phyloP scores from a whole-genome alignment of 176 grass and related monocot genomes.

The Avena insularis region DNA sequence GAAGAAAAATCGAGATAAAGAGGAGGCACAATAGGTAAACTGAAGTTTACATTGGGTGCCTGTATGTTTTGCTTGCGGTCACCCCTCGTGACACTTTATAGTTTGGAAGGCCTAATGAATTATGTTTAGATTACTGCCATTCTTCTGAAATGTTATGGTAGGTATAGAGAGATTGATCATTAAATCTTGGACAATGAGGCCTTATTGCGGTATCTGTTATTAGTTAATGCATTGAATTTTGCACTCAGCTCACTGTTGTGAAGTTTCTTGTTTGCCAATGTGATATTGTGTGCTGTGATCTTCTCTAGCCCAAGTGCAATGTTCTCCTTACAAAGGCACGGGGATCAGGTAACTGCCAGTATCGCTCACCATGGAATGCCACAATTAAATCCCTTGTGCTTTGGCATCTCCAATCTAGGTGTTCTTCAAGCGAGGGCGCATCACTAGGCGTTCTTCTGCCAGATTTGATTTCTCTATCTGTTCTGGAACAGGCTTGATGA shows the following conservation, averaged over 20 bases:
- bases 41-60: background rate
- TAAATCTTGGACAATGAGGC: constrained; percentile 10
- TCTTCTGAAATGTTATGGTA: constrained; percentile 29
- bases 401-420: too few species aligned
- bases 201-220: constrained; percentile 13
- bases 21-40: constrained; percentile 38
- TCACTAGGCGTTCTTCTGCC: too few species aligned
- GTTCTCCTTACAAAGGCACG: too few species aligned
- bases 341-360: too few species aligned
- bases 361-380: too few species aligned
- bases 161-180: background rate
- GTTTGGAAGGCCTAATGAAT: constrained; percentile 20
- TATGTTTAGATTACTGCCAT: constrained; percentile 40
- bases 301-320: background rate
- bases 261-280: background rate
- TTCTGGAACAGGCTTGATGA: too few species aligned
- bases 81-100: constrained; percentile 21
- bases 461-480: too few species aligned
- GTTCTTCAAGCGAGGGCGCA: too few species aligned
- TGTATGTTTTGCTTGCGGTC: background rate
- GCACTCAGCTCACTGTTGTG: background rate
- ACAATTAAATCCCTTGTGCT: too few species aligned
- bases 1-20: constrained; percentile 63
- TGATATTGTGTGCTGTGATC: background rate
- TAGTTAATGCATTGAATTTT: constrained; percentile 38